phyloP scores from a whole-genome alignment of 1,284 basidiomycete species.

The Naganishia sp. region DNA sequence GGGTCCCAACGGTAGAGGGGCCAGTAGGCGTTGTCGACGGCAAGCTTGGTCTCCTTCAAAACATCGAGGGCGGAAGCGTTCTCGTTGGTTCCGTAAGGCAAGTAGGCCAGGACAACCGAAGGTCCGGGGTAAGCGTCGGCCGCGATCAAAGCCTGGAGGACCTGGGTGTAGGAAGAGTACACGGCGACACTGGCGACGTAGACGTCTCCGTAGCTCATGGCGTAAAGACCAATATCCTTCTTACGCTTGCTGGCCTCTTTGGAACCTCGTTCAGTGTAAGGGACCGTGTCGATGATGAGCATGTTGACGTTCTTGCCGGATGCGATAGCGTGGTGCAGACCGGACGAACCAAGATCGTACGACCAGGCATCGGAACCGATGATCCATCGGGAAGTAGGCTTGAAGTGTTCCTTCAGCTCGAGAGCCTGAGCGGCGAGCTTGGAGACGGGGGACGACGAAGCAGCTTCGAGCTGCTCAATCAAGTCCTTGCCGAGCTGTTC shows the following conservation, averaged over 20 bases:
- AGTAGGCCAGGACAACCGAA: constrained; percentile 88
- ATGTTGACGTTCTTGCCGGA: constrained; percentile 91
- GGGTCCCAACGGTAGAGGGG: constrained; percentile 98
- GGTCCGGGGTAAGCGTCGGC: constrained; percentile 90
- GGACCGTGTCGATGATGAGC: constrained; percentile 89
- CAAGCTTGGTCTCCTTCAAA: constrained; percentile 95
- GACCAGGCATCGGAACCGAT: constrained; percentile 98
- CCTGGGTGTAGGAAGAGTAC: constrained; percentile 93
- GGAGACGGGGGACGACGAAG: constrained; percentile 53
- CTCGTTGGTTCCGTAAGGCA: constrained; percentile 78
- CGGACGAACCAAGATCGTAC: constrained; percentile 93
- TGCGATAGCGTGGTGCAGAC: constrained; percentile 89
- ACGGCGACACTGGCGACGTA: constrained; percentile 95
- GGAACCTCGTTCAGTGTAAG: constrained; percentile 74
- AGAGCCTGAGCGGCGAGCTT: constrained; percentile 60
- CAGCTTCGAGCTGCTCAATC: constrained; percentile 25
- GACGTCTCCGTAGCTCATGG: constrained; percentile 97
- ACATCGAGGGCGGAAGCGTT: constrained; percentile 74
- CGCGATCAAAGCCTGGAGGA: constrained; percentile 87
- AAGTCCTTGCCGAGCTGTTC: constrained; percentile 61
- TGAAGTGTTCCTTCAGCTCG: constrained; percentile 64
- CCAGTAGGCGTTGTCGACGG: constrained; percentile 96
- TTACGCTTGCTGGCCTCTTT: constrained; percentile 74
- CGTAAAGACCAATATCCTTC: constrained; percentile 93
- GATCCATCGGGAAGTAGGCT: constrained; percentile 82